phyloP scores from a whole-genome alignment of 805 yeast genomes.

The Saccharomycopsis lassenensis region DNA sequence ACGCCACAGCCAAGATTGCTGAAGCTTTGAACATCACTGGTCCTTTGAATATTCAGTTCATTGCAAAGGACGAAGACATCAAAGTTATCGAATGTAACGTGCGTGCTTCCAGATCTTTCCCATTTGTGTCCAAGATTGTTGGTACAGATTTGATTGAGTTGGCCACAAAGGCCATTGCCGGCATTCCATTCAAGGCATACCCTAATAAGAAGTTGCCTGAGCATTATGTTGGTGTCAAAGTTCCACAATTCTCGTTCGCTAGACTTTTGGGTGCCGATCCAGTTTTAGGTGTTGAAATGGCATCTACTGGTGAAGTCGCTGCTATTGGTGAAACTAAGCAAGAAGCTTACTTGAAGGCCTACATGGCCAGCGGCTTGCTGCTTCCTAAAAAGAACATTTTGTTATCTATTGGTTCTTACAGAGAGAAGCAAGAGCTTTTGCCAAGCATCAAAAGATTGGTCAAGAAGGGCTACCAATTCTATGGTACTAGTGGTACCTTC shows the following conservation, averaged over 20 bases:
- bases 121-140: constrained; percentile 94
- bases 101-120: constrained; percentile 99
- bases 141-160: constrained; percentile 94
- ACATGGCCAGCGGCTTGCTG: constrained; percentile 90
- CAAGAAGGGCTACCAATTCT: constrained; percentile 79
- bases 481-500: constrained; percentile 99
- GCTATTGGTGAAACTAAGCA: constrained; percentile 92
- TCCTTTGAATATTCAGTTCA: constrained; percentile 94
- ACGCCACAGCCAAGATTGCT: constrained; percentile 93
- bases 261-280: constrained; percentile 98
- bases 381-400: constrained; percentile 91
- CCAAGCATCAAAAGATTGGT: constrained; percentile 76
- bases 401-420: constrained; percentile 90
- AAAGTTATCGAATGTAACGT: constrained; percentile 98
- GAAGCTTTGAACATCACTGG: constrained; percentile 92
- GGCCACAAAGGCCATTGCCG: constrained; percentile 94
- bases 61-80: constrained; percentile 89
- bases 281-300: constrained; percentile 97
- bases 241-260: constrained; percentile 95
- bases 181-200: constrained; percentile 76
- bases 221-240: constrained; percentile 92
- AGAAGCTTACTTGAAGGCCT: constrained; percentile 92
- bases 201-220: constrained; percentile 84
- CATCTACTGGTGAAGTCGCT: constrained; percentile 98
- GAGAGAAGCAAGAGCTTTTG: constrained; percentile 87